Base-by-base conservation (phyloP, 1,284 basidiomycete species). In the Pholiota adiposa region DNA sequence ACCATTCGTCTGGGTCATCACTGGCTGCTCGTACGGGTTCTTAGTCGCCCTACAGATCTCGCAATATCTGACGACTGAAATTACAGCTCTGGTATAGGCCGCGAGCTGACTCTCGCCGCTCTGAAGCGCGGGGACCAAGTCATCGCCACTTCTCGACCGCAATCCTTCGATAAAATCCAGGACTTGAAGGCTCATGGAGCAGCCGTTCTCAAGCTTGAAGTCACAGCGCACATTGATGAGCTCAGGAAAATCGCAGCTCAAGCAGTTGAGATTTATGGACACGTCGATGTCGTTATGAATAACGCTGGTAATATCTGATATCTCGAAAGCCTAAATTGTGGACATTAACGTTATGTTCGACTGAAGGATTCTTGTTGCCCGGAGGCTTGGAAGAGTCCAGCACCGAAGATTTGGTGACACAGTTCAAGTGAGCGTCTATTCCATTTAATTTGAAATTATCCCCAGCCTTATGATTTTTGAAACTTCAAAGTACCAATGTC, bases 221-320 rank as follows among this genome's bases (percentile, higher is more conserved):
- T 84, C 1, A 73, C 75, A 9, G 70, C 73, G 23, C 73, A 74
- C 1, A 69, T 73, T 19, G 68, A 69, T 5, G 62, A 62, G 3
- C 72, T 85, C 21, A 72, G 73, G 54, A 63, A 61, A 1, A 73
- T 72, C 23, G 74, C 79, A 16, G 70, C 76, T 4, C 57, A 73
- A 31, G 82, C 81, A 5, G 70, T 73, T 14, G 66, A 57, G 12
- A 71, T 77, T 2, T 82, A 80, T 77, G 81, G 80, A 8, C 69
- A 70, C 23, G 75, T 84, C 56, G 82, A 84, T 62, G 80, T 84
- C 1, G 64, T 85, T 11, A 80, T 84, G 16, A 84, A 85, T 52
- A 84, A 84, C 57, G 56, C 56, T 23, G 49, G 48, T 51, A 41
- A 48, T 9, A 12, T 0, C 19, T 25, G 4, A 21, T 54, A n/a